Conservation (phyloP, 805 yeast genomes). For the Zygoascus biomembranicola region DNA sequence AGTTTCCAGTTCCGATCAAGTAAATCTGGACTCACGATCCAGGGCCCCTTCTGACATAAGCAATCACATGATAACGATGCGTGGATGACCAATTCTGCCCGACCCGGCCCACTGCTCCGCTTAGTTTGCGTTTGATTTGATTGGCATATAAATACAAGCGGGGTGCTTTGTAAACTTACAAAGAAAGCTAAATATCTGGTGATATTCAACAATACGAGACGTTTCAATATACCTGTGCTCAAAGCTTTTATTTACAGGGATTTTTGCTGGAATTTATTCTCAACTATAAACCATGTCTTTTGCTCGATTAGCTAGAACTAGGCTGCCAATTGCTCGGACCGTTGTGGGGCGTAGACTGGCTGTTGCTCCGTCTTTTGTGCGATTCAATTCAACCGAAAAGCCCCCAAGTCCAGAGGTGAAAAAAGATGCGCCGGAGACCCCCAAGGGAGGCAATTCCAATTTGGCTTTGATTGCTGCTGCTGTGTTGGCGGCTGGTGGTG, state of each 20-base stretch:
- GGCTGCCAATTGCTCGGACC: background rate
- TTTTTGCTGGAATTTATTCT: background rate
- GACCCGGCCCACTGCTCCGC: background rate
- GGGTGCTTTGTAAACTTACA: background rate
- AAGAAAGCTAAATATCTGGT: background rate
- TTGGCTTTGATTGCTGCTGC: constrained; percentile 11
- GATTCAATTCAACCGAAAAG: background rate
- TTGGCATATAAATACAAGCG: background rate
- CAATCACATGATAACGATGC: no score
- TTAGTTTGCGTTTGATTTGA: background rate
- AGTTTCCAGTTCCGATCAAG: no score
- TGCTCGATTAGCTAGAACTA: background rate
- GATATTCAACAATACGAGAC: background rate
- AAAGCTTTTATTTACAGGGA: background rate
- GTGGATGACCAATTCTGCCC: no score
- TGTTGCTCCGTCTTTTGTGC: background rate
- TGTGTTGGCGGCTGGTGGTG: constrained; percentile 22
- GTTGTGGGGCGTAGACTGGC: background rate
- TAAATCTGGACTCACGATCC: no score
- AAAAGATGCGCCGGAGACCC: background rate
- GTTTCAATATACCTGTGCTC: no score
- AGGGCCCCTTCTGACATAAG: no score
- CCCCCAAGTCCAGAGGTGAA: background rate
- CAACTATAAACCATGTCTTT: background rate
- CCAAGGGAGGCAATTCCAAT: constrained; percentile 3